Evolutionary conservation across 208 protist genomes (phyloP).

Genomic region (Wallacemonas collosoma): DNA sequence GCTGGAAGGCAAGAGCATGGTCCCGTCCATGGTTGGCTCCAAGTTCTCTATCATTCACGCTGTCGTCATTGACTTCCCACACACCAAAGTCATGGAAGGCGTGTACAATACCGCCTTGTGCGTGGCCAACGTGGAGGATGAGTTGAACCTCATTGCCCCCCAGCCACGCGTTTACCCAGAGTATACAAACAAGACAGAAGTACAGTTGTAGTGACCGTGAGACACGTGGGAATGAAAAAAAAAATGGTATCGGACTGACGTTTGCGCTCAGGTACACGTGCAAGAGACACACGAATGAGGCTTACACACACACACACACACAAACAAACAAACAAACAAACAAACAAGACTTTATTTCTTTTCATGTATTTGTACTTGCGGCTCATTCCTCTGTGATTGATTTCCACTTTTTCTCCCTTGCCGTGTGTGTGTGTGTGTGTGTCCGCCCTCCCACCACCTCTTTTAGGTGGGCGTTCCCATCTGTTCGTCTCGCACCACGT

Average conservation of each 20-base stretch:
- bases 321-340: neutral
- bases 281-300: too few species aligned
- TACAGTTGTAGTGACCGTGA: neutral
- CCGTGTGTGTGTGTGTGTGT: too few species aligned
- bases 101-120: neutral
- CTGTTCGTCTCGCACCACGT: too few species aligned
- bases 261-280: too few species aligned
- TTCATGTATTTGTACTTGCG: too few species aligned
- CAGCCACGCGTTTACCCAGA: neutral
- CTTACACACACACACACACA: neutral
- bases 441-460: too few species aligned
- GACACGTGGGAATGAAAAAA: too few species aligned
- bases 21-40: neutral
- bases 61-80: slow-evolving; percentile 6
- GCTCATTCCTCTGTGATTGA: too few species aligned
- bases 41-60: neutral
- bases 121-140: neutral
- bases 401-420: too few species aligned
- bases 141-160: neutral
- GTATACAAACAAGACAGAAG: neutral
- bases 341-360: too few species aligned
- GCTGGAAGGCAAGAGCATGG: neutral
- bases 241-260: too few species aligned
- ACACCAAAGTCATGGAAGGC: neutral
- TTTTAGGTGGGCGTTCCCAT: too few species aligned